These are phyloP conservation scores for Chytriomyces hyalinus DNA, from an alignment of 192 early-diverging fungal species.

Conservation along the genomic window DNA sequence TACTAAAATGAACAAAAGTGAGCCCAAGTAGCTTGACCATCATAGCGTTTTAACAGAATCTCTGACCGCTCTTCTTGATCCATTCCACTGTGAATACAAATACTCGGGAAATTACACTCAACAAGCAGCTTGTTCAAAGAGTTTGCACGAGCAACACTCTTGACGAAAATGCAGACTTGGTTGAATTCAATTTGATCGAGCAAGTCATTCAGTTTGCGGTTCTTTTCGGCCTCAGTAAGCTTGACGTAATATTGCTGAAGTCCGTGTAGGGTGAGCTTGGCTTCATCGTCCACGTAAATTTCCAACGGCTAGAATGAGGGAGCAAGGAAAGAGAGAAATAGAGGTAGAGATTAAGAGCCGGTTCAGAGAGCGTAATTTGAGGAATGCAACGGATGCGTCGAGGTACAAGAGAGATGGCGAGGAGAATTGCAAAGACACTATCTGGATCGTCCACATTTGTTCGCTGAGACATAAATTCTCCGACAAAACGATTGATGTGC, in stretches of 20 bases:
- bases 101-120: constrained; percentile 92
- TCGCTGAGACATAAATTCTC: too few relatives aligned
- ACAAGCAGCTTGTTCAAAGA: constrained; percentile 84
- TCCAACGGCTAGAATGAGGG: constrained; percentile 75
- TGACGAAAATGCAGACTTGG: constrained; percentile 97
- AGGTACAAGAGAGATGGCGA: not conserved
- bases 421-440: constrained; percentile 1
- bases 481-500: too few relatives aligned
- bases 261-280: constrained; percentile 97
- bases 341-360: too few relatives aligned
- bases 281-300: constrained; percentile 97
- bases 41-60: constrained; percentile 11
- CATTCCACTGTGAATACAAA: constrained; percentile 91
- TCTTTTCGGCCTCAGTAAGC: constrained; percentile 85
- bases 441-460: too few relatives aligned
- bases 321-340: constrained; percentile 6
- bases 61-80: constrained; percentile 82
- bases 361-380: too few relatives aligned
- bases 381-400: not conserved
- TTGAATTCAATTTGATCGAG: constrained; percentile 96
- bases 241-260: constrained; percentile 94
- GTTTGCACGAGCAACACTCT: constrained; percentile 84
- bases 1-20: constrained; percentile 48
- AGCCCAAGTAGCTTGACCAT: constrained; percentile 11
- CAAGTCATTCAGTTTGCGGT: constrained; percentile 90